Conservation (phyloP, 2,329 filamentous ascomycete genomes). For the Cercospora sp. region DNA sequence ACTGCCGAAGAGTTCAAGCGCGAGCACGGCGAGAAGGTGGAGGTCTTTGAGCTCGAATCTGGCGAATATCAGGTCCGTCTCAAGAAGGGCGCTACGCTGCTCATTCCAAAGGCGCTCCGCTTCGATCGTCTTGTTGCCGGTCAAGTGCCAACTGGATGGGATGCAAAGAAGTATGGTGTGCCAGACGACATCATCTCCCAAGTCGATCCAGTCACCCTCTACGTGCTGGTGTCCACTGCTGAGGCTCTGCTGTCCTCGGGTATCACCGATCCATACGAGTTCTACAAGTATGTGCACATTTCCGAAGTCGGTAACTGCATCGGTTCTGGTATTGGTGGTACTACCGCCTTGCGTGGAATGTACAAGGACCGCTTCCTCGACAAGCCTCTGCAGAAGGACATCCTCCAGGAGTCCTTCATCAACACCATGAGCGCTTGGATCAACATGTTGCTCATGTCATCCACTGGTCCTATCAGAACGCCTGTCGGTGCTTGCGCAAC, state of each 20-base stretch:
- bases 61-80: conserved; percentile 93
- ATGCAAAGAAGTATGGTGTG: conserved; percentile 92
- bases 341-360: conserved; percentile 89
- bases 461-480: conserved; percentile 97
- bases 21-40: conserved; percentile 95
- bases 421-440: conserved; percentile 99
- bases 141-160: conserved; percentile 95
- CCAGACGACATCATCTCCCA: conserved; percentile 97
- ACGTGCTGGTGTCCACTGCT: conserved; percentile 88
- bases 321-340: conserved; percentile 96
- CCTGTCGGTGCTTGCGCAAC: conserved; percentile 97
- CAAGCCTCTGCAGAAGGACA: conserved; percentile 97
- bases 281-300: conserved; percentile 99
- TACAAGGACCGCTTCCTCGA: conserved; percentile 97
- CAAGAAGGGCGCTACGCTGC: conserved; percentile 90
- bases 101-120: conserved; percentile 94
- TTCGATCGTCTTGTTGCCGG: conserved; percentile 97
- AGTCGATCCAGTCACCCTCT: conserved; percentile 94
- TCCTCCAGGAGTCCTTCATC: conserved; percentile 99
- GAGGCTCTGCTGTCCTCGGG: conserved; percentile 88
- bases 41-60: conserved; percentile 90
- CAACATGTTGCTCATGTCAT: conserved; percentile 97
- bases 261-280: conserved; percentile 98
- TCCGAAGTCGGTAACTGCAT: conserved; percentile 98
- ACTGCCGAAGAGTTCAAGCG: conserved; percentile 96